Conservation (phyloP, 2,329 filamentous ascomycete species). For the Amphichorda felina region DNA sequence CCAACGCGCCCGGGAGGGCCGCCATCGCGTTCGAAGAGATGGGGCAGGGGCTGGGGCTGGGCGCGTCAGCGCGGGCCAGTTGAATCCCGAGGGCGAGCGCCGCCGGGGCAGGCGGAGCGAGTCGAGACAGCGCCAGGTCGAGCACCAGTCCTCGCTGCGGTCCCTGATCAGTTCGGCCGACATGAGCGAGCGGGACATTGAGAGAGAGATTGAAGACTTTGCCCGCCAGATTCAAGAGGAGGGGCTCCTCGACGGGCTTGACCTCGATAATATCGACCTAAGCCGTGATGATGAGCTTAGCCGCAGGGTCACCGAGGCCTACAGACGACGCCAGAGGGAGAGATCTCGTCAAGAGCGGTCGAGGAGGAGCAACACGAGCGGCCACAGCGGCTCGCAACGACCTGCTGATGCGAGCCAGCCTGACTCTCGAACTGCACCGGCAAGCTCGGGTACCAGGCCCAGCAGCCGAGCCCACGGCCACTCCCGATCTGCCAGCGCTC, state of each 20-base stretch:
- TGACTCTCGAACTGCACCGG: slow-evolving; percentile 15
- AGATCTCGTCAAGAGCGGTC: slow-evolving; percentile 36
- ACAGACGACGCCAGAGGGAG: slow-evolving; percentile 62
- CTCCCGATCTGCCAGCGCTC: slow-evolving; percentile 33
- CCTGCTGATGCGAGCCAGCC: slow-evolving; percentile 7
- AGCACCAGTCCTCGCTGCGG: slow-evolving; percentile 81
- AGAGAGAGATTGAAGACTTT: slow-evolving; percentile 84
- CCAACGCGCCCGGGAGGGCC: slow-evolving; percentile 11
- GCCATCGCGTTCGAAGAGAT: slow-evolving; percentile 11
- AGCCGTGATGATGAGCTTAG: slow-evolving; percentile 82
- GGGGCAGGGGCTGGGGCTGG: slow-evolving; percentile 6
- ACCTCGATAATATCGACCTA: slow-evolving; percentile 76
- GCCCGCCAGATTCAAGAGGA: slow-evolving; percentile 81
- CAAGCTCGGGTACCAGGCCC: slow-evolving; percentile 12
- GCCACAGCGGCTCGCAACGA: slow-evolving; percentile 22
- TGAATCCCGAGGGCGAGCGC: slow-evolving; percentile 21
- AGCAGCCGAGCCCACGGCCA: slow-evolving; percentile 25
- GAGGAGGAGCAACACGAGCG: slow-evolving; percentile 23
- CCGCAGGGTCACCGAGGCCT: slow-evolving; percentile 81
- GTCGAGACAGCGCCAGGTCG: slow-evolving; percentile 49
- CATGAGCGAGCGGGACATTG: slow-evolving; percentile 64
- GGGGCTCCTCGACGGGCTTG: slow-evolving; percentile 76
- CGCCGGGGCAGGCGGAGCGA: slow-evolving; percentile 27
- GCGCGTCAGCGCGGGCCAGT: slow-evolving; percentile 19
- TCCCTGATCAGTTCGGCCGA: slow-evolving; percentile 75